phyloP scores from a whole-genome alignment of 108 stramenopile species.

The Conticribra guillardii region DNA sequence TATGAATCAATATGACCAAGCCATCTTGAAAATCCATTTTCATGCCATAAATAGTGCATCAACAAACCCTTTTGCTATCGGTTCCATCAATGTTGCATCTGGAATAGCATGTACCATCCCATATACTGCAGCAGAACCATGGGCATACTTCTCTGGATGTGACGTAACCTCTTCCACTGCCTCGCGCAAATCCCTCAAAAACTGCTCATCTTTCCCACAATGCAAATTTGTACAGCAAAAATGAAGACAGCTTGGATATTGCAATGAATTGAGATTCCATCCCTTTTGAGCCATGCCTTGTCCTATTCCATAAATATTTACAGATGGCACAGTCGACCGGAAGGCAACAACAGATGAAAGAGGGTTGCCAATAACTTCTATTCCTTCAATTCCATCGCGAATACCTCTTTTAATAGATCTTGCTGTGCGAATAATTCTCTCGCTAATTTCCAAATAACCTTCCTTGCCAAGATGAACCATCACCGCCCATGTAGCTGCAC shows the following conservation, averaged over 20 bases:
- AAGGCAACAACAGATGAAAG: constrained; percentile 82
- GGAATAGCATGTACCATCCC: constrained; percentile 35
- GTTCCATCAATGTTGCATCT: constrained; percentile 21
- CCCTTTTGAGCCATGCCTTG: constrained; percentile 69
- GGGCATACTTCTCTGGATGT: constrained; percentile 22
- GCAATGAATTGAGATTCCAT: constrained; percentile 84
- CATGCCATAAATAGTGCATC: constrained; percentile 22
- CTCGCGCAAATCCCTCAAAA: constrained; percentile 64
- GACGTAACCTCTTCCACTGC: constrained; percentile 56
- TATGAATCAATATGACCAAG: too few relatives aligned
- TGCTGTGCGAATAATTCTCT: constrained; percentile 66
- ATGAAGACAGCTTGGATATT: constrained; percentile 80
- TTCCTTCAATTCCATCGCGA: constrained; percentile 44
- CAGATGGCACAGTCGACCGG: constrained; percentile 24
- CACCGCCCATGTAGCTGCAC: constrained; percentile 86
- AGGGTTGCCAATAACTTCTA: constrained; percentile 60
- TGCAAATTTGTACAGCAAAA: constrained; percentile 71
- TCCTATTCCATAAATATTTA: constrained; percentile 67
- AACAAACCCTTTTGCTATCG: constrained; percentile 7
- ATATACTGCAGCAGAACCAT: constrained; percentile 82
- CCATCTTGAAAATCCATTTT: too few relatives aligned
- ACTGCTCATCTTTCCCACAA: constrained; percentile 41
- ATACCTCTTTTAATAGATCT: constrained; percentile 60
- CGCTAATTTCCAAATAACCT: constrained; percentile 61
- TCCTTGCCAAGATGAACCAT: constrained; percentile 78